Percentiles rank a stretch among this genome's conserved stretches.
These are phyloP conservation scores for Metschnikowia matae DNA, from an alignment of 805 yeast species.

Conservation along the genomic window DNA sequence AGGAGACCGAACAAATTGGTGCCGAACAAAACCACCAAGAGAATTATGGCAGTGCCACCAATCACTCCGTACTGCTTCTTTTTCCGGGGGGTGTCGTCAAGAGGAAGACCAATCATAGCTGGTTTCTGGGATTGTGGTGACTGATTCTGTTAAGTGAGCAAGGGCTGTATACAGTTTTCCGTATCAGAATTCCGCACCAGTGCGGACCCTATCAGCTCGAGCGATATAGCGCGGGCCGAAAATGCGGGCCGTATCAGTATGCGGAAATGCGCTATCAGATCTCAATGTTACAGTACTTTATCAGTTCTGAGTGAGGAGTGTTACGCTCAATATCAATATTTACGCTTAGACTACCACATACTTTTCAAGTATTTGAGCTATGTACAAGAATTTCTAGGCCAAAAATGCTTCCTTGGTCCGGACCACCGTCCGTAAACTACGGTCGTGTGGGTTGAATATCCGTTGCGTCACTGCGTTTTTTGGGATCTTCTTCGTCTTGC, in stretches of 20 bases:
- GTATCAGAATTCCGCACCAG: neutral
- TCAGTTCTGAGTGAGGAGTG: no score
- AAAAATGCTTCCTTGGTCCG: slow-evolving; percentile 51
- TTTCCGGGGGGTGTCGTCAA: slow-evolving; percentile 10
- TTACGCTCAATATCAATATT: no score
- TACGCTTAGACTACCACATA: no score
- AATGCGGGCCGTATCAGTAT: no score
- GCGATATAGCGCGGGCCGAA: no score
- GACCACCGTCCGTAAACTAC: slow-evolving; percentile 49
- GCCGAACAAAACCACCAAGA: slow-evolving; percentile 19
- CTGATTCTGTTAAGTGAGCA: neutral
- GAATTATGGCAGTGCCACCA: slow-evolving; percentile 3
- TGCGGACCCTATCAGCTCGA: no score
- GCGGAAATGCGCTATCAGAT: neutral
- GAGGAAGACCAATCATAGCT: slow-evolving; percentile 17
- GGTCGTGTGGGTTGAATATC: slow-evolving; percentile 57
- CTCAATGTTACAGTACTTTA: no score
- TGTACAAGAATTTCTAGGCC: slow-evolving; percentile 11
- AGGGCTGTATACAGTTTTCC: neutral
- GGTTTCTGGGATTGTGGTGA: no score
- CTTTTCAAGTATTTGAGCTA: neutral
- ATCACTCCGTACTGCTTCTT: slow-evolving; percentile 11
- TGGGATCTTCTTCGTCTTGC: slow-evolving; percentile 38
- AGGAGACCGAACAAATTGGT: slow-evolving; percentile 20
- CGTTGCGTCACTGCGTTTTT: slow-evolving; percentile 49